These are phyloP conservation scores for Boletus calvinii DNA, from an alignment of 1,284 basidiomycete species.

Conservation along the genomic window DNA sequence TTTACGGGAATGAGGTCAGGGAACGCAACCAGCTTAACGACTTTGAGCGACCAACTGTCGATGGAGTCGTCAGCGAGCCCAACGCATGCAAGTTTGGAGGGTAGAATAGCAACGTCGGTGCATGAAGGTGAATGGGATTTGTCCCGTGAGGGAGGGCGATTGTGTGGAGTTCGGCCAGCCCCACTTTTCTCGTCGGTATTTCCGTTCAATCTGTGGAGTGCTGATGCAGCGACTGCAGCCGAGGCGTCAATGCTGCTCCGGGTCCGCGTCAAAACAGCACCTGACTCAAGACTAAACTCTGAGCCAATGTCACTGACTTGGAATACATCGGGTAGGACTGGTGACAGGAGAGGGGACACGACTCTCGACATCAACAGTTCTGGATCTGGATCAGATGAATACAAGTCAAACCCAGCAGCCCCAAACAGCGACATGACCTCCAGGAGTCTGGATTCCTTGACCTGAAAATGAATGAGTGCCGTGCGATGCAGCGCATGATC, in stretches of 20 bases:
- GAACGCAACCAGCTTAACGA: constrained; percentile 71
- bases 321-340: constrained; percentile 36
- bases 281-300: constrained; percentile 39
- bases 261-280: constrained; percentile 46
- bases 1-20: constrained; percentile 59
- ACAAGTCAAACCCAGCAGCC: constrained; percentile 65
- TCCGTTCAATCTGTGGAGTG: constrained; percentile 23
- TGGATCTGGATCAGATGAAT: constrained; percentile 51
- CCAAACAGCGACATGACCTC: constrained; percentile 62
- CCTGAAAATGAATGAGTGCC: constrained; percentile 39
- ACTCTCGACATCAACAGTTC: constrained; percentile 40
- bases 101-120: constrained; percentile 48
- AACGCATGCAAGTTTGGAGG: constrained; percentile 55
- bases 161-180: constrained; percentile 5
- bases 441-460: constrained; percentile 61
- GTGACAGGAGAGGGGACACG: constrained; percentile 39
- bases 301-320: constrained; percentile 37
- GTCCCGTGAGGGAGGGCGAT: constrained; percentile 19
- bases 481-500: not conserved
- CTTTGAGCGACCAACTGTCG: constrained; percentile 70
- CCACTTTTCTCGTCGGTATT: constrained; percentile 10
- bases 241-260: constrained; percentile 39
- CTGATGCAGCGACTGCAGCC: constrained; percentile 30
- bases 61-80: constrained; percentile 60
- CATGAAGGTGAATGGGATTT: constrained; percentile 49